Conservation (phyloP, 441 rosid genomes). For the Dalechampia spathulata region DNA sequence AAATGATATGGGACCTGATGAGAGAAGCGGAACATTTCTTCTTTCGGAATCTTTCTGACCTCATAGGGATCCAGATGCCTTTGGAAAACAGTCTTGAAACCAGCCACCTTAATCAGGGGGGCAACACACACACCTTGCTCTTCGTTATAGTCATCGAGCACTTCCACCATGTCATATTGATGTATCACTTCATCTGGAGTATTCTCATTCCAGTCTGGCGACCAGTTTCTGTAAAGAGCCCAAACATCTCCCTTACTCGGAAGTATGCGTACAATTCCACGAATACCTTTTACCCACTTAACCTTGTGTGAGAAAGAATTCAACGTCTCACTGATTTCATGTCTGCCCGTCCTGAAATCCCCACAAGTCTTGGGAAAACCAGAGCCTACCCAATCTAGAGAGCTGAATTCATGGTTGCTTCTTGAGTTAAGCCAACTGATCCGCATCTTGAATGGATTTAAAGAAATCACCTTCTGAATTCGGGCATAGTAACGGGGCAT, state of each 20-base stretch:
- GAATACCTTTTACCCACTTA: constrained; percentile 60
- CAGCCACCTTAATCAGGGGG: constrained; percentile 62
- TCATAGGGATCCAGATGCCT: constrained; percentile 37
- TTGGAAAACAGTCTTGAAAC: constrained; percentile 63
- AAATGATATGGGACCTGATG: constrained; percentile 77
- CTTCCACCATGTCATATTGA: constrained; percentile 91
- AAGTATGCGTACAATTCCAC: constrained; percentile 60
- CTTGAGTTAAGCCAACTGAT: constrained; percentile 92
- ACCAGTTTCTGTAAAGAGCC: constrained; percentile 93
- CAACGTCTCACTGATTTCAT: constrained; percentile 41
- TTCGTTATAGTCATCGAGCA: constrained; percentile 60
- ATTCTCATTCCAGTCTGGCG: constrained; percentile 63
- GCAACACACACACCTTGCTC: constrained; percentile 45
- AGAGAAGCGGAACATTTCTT: constrained; percentile 88
- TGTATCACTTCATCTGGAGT: constrained; percentile 65
- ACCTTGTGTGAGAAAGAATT: constrained; percentile 85
- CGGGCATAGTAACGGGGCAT: constrained; percentile 95
- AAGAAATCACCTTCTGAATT: constrained; percentile 66
- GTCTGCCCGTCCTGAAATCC: constrained; percentile 62
- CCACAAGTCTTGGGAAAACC: constrained; percentile 92
- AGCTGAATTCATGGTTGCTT: constrained; percentile 57
- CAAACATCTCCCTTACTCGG: constrained; percentile 85
- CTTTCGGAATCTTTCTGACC: constrained; percentile 48
- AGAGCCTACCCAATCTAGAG: constrained; percentile 64
- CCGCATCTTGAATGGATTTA: constrained; percentile 67